Conservation (phyloP, 768 basidiomycete genomes). For the Gymnopilus junonius region DNA sequence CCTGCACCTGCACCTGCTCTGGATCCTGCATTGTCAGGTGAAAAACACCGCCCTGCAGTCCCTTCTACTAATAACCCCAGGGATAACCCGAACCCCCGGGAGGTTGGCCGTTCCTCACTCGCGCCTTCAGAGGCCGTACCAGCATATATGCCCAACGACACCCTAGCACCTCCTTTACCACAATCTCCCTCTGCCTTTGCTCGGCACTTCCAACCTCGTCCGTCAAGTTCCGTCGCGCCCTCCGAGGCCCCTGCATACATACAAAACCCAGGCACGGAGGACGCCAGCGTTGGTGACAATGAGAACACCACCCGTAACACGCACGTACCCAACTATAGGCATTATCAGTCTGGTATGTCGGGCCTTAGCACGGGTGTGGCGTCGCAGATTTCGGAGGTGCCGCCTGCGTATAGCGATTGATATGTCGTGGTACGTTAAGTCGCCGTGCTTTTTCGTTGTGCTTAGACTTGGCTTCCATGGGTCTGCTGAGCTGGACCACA, state of each 20-base stretch:
- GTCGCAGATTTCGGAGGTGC: neutral
- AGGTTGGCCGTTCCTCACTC: neutral
- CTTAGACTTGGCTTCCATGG: too few species aligned
- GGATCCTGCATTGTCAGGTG: neutral
- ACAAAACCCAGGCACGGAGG: neutral
- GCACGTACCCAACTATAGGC: neutral
- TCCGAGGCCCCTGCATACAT: neutral
- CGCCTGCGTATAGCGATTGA: neutral
- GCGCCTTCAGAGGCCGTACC: neutral
- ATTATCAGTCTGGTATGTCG: neutral
- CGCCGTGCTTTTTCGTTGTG: neutral
- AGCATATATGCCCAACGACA: neutral
- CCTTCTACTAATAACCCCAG: too few species aligned
- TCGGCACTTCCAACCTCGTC: neutral
- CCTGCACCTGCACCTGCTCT: too few species aligned
- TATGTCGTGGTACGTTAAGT: neutral
- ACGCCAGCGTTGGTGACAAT: too few species aligned
- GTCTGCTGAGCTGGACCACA: too few species aligned
- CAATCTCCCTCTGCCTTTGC: neutral
- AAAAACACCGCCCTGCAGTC: neutral
- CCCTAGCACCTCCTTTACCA: neutral
- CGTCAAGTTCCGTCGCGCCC: neutral
- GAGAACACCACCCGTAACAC: too few species aligned
- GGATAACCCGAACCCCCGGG: too few species aligned
- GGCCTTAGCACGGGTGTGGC: neutral